phyloP scores from a whole-genome alignment of 2,329 filamentous ascomycete species.

The Verticillium klebahnii region DNA sequence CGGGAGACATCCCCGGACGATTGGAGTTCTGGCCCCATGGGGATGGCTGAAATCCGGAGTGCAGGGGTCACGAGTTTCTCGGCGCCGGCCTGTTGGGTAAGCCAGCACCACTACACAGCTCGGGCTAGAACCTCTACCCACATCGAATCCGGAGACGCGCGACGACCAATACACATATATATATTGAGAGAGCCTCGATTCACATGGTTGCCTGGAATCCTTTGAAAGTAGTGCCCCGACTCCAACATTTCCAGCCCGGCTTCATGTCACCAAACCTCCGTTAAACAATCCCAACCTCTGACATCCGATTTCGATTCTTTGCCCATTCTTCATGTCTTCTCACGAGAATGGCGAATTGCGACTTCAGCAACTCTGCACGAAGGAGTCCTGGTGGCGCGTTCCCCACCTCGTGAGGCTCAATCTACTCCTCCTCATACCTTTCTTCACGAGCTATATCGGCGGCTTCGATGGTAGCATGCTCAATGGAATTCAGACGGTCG shows the following conservation, averaged over 20 bases:
- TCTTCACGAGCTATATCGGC: constrained; percentile 2
- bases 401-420: constrained; percentile 40
- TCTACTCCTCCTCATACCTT: constrained; percentile 35
- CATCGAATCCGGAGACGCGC: not conserved
- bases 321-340: not conserved
- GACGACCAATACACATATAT: too few relatives aligned
- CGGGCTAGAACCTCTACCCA: too few relatives aligned
- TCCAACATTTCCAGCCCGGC: too few relatives aligned
- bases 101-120: too few relatives aligned
- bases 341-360: not conserved
- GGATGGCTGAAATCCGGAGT: not conserved
- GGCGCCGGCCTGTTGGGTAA: too few relatives aligned
- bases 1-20: not conserved
- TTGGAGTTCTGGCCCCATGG: not conserved
- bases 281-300: not conserved
- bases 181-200: too few relatives aligned
- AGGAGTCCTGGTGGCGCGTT: constrained; percentile 41
- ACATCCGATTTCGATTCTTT: not conserved
- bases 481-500: not conserved
- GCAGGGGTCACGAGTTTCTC: not conserved
- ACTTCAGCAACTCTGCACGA: constrained; percentile 38
- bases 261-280: not conserved
- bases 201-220: too few relatives aligned
- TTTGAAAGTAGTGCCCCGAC: too few relatives aligned
- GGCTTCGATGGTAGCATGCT: constrained; percentile 13